phyloP scores from a whole-genome alignment of 352 stramenopile species.

The Globisporangium abappressorium region DNA sequence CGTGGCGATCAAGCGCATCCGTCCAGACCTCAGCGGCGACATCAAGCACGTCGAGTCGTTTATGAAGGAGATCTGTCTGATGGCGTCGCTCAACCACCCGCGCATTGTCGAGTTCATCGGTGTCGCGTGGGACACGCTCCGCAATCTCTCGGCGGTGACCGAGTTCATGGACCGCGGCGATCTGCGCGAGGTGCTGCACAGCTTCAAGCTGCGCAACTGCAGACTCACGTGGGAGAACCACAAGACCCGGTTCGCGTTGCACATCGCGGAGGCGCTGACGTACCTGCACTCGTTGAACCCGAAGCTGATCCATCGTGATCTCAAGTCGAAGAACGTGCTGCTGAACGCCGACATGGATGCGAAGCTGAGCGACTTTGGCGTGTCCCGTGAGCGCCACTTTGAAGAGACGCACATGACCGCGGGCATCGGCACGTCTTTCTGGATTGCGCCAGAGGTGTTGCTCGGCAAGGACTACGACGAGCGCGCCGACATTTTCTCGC shows the following conservation, averaged over 20 bases:
- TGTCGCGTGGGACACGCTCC: constrained; percentile 58
- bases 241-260: constrained; percentile 50
- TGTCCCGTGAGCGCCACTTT: constrained; percentile 53
- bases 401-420: constrained; percentile 71
- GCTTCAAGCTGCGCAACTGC: constrained; percentile 41
- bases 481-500: constrained; percentile 52
- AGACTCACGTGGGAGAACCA: constrained; percentile 44
- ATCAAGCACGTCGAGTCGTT: constrained; percentile 61
- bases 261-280: constrained; percentile 56
- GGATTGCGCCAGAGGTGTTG: constrained; percentile 68
- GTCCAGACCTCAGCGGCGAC: constrained; percentile 40
- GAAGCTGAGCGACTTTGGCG: constrained; percentile 79
- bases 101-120: constrained; percentile 70
- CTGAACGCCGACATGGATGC: constrained; percentile 49
- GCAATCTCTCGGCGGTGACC: constrained; percentile 53
- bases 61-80: constrained; percentile 65
- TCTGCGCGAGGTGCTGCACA: constrained; percentile 53
- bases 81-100: constrained; percentile 52
- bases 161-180: constrained; percentile 78
- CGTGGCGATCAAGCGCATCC: constrained; percentile 69
- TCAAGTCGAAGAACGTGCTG: constrained; percentile 34
- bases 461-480: constrained; percentile 56
- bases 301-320: constrained; percentile 38
- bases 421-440: constrained; percentile 67
- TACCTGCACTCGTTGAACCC: constrained; percentile 70